phyloP scores from a whole-genome alignment of 208 protist species.

The Ichthyophonus hoferi region DNA sequence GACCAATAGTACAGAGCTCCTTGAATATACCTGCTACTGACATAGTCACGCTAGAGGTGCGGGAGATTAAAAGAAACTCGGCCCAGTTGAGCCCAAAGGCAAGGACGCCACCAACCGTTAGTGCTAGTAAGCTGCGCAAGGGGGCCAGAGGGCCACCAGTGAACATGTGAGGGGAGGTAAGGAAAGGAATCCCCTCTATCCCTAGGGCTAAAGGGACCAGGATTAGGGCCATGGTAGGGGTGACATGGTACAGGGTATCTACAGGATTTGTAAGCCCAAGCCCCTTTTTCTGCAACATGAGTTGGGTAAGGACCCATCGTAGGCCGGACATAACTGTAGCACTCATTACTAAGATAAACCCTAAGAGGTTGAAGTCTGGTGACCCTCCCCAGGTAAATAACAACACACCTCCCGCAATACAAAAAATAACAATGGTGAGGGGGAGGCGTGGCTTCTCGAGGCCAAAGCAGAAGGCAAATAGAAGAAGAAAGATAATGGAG shows the following conservation, averaged over 20 bases:
- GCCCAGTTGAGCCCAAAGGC: not conserved
- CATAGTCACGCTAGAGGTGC: conserved; percentile 18
- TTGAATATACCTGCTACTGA: conserved; percentile 29
- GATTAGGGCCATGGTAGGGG: conserved; percentile 4
- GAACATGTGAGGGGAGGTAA: conserved; percentile 4
- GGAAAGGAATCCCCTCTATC: not conserved
- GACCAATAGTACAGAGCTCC: not conserved
- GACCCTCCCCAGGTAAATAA: not conserved
- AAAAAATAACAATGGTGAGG: not conserved
- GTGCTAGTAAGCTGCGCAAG: not conserved
- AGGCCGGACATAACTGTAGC: conserved; percentile 4
- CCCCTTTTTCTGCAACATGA: not conserved
- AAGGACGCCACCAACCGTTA: not conserved
- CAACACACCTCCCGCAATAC: not conserved
- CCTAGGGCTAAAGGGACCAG: not conserved
- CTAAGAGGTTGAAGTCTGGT: not conserved
- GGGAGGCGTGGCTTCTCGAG: not conserved
- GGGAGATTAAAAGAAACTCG: conserved; percentile 20
- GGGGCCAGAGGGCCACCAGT: not conserved
- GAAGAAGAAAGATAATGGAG: conserved; percentile 19
- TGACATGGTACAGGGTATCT: conserved; percentile 29
- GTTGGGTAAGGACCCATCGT: conserved; percentile 22
- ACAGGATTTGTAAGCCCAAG: conserved; percentile 10
- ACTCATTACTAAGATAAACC: not conserved
- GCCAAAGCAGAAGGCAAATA: conserved; percentile 26